Conservation (phyloP, 768 basidiomycete genomes). For the Suillus lakei region DNA sequence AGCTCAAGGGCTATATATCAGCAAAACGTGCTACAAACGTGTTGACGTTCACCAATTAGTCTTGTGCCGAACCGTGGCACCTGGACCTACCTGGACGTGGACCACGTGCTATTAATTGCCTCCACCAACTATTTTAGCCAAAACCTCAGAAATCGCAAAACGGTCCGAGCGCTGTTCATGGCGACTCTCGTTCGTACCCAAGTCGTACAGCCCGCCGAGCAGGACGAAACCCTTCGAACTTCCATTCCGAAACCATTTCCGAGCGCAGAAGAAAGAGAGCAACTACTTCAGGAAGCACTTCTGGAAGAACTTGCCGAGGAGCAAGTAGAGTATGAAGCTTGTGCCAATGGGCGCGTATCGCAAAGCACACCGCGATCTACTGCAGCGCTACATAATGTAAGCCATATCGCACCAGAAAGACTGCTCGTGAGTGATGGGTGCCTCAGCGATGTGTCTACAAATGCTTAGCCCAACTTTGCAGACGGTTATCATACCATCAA, state of each 20-base stretch:
- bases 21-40: not conserved
- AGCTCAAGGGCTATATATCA: not conserved
- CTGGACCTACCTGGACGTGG: no score
- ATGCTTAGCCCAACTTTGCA: slow-evolving; percentile 27
- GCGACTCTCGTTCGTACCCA: slow-evolving; percentile 32
- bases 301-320: slow-evolving; percentile 28
- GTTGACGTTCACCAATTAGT: not conserved
- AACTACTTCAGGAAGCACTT: slow-evolving; percentile 13
- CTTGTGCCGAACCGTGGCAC: not conserved
- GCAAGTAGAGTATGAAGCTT: slow-evolving; percentile 23
- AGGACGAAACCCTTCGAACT: slow-evolving; percentile 11
- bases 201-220: slow-evolving; percentile 4
- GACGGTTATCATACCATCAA: slow-evolving; percentile 73
- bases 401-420: not conserved
- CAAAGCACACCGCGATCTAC: not conserved
- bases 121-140: slow-evolving; percentile 6
- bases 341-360: slow-evolving; percentile 1
- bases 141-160: not conserved
- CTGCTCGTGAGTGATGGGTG: slow-evolving; percentile 1
- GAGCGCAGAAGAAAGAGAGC: slow-evolving; percentile 14
- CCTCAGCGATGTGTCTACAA: not conserved
- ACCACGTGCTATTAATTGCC: slow-evolving; percentile 3
- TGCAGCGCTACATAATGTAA: not conserved
- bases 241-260: slow-evolving; percentile 15
- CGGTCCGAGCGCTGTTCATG: slow-evolving; percentile 18